phyloP scores from a whole-genome alignment of 2,329 filamentous ascomycete genomes.

The Phaeosphaeriaceae sp. region DNA sequence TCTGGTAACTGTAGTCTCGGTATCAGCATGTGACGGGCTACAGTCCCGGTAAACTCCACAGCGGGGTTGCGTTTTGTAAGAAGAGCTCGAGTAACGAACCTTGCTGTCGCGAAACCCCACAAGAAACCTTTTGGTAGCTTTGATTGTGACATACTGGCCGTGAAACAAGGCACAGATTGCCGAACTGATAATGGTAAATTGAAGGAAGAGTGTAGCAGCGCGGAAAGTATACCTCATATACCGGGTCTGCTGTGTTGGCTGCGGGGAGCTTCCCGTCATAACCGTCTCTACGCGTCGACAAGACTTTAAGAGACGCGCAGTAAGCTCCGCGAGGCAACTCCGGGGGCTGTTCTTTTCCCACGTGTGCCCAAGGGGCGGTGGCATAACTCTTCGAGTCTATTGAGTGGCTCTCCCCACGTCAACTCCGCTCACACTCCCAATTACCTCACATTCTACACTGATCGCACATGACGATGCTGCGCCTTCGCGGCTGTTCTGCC shows the following conservation, averaged over 20 bases:
- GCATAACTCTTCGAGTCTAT: constrained; percentile 25
- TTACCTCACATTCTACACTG: constrained; percentile 22
- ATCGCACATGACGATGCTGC: constrained; percentile 31
- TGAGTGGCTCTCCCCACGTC: constrained; percentile 26
- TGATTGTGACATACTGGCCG: constrained; percentile 43
- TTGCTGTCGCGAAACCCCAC: constrained; percentile 53
- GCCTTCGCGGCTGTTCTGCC: constrained; percentile 40
- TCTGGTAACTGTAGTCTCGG: constrained; percentile 74
- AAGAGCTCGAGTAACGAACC: constrained; percentile 38
- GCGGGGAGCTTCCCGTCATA: constrained; percentile 48
- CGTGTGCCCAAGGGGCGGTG: constrained; percentile 24
- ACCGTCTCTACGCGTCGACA: constrained; percentile 43
- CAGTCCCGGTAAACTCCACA: constrained; percentile 15
- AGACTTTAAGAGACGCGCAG: constrained; percentile 31
- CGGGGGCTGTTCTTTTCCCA: constrained; percentile 22
- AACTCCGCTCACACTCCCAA: constrained; percentile 24
- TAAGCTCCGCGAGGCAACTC: constrained; percentile 33
- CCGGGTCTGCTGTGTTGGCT: constrained; percentile 28
- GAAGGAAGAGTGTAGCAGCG: constrained; percentile 16
- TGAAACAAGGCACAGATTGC: constrained; percentile 10
- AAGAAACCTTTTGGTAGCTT: constrained; percentile 50
- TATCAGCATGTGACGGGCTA: constrained; percentile 27
- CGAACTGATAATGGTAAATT: constrained; percentile 13
- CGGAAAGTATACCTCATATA: constrained; percentile 44
- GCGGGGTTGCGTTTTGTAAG: constrained; percentile 33